Evolutionary conservation across 2,329 filamentous ascomycete species (phyloP).

Genomic region (Aspergillus sojae): DNA sequence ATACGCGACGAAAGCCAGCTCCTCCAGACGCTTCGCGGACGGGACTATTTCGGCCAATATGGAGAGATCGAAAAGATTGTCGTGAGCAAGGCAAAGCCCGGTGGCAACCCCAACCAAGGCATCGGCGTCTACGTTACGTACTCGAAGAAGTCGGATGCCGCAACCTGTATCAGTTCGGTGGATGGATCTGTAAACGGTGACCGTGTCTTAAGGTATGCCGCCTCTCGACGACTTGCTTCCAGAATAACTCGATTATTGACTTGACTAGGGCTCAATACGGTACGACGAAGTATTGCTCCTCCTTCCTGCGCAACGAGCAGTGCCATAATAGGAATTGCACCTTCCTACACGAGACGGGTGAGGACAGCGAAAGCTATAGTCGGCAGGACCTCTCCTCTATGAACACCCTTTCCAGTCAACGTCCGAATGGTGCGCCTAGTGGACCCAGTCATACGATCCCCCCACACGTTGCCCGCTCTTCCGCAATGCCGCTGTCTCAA

Average conservation of each 20-base stretch:
- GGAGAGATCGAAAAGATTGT: constrained; percentile 98
- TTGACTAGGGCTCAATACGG: constrained; percentile 67
- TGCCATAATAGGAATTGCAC: constrained; percentile 97
- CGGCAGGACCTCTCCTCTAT: constrained; percentile 92
- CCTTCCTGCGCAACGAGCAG: constrained; percentile 89
- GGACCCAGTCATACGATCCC: constrained; percentile 33
- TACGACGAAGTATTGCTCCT: constrained; percentile 98
- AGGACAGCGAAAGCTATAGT: constrained; percentile 95
- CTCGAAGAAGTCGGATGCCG: constrained; percentile 85
- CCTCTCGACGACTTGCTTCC: background rate
- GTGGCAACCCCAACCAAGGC: constrained; percentile 70
- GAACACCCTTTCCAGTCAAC: constrained; percentile 81
- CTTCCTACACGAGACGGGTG: constrained; percentile 97
- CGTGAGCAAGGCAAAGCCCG: constrained; percentile 91
- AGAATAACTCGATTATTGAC: constrained; percentile 8
- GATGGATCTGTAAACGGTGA: constrained; percentile 93
- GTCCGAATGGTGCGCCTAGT: constrained; percentile 45
- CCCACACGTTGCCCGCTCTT: constrained; percentile 49
- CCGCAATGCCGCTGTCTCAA: constrained; percentile 55
- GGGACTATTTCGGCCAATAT: constrained; percentile 96
- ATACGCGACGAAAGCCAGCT: constrained; percentile 86
- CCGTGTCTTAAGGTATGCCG: constrained; percentile 71
- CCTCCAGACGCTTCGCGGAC: constrained; percentile 83
- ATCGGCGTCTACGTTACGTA: constrained; percentile 99
- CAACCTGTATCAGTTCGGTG: constrained; percentile 85